These are phyloP conservation scores for Phytomonas sp. DNA, from an alignment of 208 protist genomes.

Conservation along the genomic window DNA sequence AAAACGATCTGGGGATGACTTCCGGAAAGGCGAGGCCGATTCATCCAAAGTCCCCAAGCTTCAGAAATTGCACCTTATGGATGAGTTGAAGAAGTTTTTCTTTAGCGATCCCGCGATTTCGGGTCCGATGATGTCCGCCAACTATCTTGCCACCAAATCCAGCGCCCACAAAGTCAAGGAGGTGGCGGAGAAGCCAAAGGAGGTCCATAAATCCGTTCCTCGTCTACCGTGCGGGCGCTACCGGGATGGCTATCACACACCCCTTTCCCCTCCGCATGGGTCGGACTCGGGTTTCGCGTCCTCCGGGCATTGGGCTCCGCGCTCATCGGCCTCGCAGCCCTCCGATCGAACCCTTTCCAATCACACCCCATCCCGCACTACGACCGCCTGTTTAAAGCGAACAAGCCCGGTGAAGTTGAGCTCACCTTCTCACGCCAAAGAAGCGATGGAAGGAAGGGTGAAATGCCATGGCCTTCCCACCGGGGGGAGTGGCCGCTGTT, in stretches of 20 bases:
- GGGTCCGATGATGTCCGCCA: neutral
- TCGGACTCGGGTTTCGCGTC: neutral
- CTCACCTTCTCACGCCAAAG: neutral
- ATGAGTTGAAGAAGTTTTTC: neutral
- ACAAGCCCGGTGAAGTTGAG: neutral
- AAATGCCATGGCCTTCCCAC: neutral
- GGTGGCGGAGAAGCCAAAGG: neutral
- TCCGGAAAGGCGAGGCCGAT: neutral
- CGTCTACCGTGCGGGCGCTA: neutral
- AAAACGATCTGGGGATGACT: neutral
- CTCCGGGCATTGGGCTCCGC: neutral
- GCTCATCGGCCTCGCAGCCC: neutral
- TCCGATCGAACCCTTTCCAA: neutral
- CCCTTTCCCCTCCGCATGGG: neutral
- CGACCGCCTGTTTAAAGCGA: neutral
- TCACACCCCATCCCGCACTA: neutral
- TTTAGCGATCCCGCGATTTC: neutral
- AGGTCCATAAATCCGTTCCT: neutral
- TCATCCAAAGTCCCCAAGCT: neutral
- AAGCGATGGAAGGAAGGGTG: neutral
- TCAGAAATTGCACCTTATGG: neutral
- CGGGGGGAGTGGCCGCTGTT: neutral
- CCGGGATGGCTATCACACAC: neutral
- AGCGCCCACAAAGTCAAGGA: neutral
- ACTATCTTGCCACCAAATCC: neutral